Percentiles rank a stretch among this genome's conserved stretches.
Evolutionary conservation across 306 rosid genomes (phyloP).

Genomic region (Cucumis melo): DNA sequence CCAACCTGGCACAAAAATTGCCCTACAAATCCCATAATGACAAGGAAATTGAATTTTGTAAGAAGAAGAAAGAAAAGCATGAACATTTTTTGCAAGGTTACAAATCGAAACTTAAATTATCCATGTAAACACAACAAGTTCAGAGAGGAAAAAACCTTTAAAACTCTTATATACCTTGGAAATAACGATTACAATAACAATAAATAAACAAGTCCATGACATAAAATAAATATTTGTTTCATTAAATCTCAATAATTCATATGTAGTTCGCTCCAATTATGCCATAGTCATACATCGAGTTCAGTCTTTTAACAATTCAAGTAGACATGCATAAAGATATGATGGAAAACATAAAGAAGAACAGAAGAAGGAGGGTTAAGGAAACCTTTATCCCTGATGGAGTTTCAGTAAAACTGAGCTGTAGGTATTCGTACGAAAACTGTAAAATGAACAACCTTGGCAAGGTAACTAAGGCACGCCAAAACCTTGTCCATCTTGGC

Average conservation of each 20-base stretch:
- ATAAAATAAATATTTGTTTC: neutral
- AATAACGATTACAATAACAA: neutral
- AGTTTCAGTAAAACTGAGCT: constrained; percentile 89
- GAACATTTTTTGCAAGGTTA: neutral
- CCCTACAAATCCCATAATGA: no score
- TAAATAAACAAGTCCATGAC: neutral
- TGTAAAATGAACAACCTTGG: constrained; percentile 94
- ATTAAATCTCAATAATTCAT: neutral
- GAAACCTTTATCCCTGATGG: constrained; percentile 88
- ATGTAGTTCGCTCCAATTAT: neutral
- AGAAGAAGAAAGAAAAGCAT: neutral
- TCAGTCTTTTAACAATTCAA: neutral
- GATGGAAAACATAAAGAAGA: neutral
- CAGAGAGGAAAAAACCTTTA: neutral
- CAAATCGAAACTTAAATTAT: neutral
- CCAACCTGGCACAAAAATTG: no score
- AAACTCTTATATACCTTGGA: neutral
- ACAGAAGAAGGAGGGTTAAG: neutral
- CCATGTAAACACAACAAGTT: neutral
- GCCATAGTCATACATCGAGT: neutral
- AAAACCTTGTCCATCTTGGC: no score
- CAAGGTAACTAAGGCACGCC: constrained; percentile 93
- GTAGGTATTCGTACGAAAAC: constrained; percentile 81
- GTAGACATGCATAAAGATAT: neutral
- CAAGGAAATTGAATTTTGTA: neutral